Base-by-base conservation (phyloP, 2,329 filamentous ascomycete species). In the Aspergillus arachidicola region DNA sequence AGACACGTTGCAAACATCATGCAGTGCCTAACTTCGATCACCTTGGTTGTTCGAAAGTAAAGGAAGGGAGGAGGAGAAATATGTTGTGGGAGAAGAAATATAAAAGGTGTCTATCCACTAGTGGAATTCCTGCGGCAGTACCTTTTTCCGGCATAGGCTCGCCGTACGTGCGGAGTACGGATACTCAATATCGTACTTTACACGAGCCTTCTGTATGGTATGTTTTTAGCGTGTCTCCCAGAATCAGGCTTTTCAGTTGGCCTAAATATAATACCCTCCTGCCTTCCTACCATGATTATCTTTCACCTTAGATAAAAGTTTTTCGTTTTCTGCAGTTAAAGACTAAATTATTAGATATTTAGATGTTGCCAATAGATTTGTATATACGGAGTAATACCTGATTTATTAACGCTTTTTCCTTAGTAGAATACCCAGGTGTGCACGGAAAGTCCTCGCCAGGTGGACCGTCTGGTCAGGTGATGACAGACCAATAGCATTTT, bases 81-180 rank as follows among this genome's bases (percentile, higher is more conserved):
- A 28, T 43, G 51, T 30, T 32, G 28, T 51, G 48, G 59, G 58
- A 38, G 53, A 55, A 30, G 48, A 64, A 58, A 46, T 67, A 63
- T 63, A 62, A 68, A 70, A 64, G 61, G 68, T 6, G 69, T 26
- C 65, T 62, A 65, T 26, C 53, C 53, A 38, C 61, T 64, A 51
- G 38, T 54, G 55, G 46, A 56, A 46, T 51, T 51, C 11, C 6
- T n/a, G 9, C 48, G 48, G 48, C 28, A 51, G 7, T 51, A 51
- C 28, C 3, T 34, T 51, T 32, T n/a, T 51, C 48, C 48, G 48
- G 19, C 16, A 28, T 26, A 1, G 14, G 6, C 16, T 14, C 14
- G 34, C 30, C 26, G 6, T 28, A 28, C 26, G 10, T 10, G 11
- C 30, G 10, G 30, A 32, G 32, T 12, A 34, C 11, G 12, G 12